A percentile compares a stretch with the other conserved stretches of the same genome.
Conservation (phyloP, 73 alveolate species). For the Blepharisma japonicum region DNA sequence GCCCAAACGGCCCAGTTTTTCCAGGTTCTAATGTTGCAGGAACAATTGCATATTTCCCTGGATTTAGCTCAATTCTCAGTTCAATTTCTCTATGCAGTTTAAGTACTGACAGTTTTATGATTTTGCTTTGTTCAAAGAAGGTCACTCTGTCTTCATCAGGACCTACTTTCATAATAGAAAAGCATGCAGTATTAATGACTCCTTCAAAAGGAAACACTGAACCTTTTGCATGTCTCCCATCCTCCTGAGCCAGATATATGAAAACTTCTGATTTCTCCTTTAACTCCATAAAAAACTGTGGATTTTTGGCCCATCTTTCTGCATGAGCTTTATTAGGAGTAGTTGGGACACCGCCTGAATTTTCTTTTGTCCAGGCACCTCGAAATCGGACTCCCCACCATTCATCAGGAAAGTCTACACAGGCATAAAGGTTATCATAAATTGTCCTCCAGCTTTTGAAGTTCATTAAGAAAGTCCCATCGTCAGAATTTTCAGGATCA, state of each 20-base stretch:
- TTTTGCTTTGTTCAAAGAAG: constrained; percentile 34
- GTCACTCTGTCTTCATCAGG: constrained; percentile 24
- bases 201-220: constrained; percentile 42
- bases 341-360: constrained; percentile 89
- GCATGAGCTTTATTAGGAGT: constrained; percentile 49
- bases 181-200: constrained; percentile 36
- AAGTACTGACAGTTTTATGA: constrained; percentile 33
- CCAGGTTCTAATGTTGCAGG: constrained; percentile 46
- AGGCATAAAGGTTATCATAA: constrained; percentile 42
- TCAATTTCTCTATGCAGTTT: constrained; percentile 51
- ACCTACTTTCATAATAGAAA: constrained; percentile 39
- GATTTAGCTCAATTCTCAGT: constrained; percentile 26
- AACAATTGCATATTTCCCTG: constrained; percentile 44
- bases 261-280: constrained; percentile 67
- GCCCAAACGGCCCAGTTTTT: constrained; percentile 19
- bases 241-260: constrained; percentile 77
- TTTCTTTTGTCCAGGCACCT: constrained; percentile 65
- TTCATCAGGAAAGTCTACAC: constrained; percentile 81
- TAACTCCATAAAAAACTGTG: constrained; percentile 40
- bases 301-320: constrained; percentile 71
- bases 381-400: constrained; percentile 81
- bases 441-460: constrained; percentile 83
- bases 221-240: constrained; percentile 62
- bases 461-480: constrained; percentile 97
- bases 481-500: constrained; percentile 76